Percentiles rank a stretch among this genome's conserved stretches.
These are phyloP conservation scores for Brassica carinata DNA, from an alignment of 345 rosid genomes.

Conservation along the genomic window DNA sequence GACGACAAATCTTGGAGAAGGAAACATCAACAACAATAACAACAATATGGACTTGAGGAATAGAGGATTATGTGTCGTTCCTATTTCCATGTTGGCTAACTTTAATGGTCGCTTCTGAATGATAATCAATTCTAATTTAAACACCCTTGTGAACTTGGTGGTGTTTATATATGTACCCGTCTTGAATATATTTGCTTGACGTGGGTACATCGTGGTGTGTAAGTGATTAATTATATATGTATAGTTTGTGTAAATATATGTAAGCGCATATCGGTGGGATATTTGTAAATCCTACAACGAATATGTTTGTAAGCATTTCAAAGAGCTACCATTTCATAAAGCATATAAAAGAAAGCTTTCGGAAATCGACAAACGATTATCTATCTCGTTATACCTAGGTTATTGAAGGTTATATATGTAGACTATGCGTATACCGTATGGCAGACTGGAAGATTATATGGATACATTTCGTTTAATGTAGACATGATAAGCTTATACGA, in stretches of 20 bases:
- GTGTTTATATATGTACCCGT: conserved; percentile 15
- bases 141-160: conserved; percentile 21
- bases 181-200: conserved; percentile 26
- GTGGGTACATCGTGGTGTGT: conserved; percentile 11
- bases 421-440: background rate
- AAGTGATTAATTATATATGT: conserved; percentile 15
- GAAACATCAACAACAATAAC: conserved; percentile 14
- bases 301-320: conserved; percentile 12
- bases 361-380: background rate
- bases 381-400: background rate
- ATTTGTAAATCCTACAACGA: conserved; percentile 14
- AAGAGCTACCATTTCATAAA: conserved; percentile 8
- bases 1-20: conserved; percentile 24
- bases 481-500: background rate
- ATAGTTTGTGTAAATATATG: background rate
- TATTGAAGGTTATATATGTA: background rate
- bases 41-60: conserved; percentile 55
- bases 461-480: background rate
- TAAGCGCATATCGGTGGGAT: conserved; percentile 25
- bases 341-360: conserved; percentile 4
- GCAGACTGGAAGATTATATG: background rate
- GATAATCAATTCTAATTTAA: background rate
- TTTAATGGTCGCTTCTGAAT: conserved; percentile 50
- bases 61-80: conserved; percentile 80
- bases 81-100: conserved; percentile 71